Conservation (phyloP, 345 rosid genomes). For the Lagerstroemia speciosa region DNA sequence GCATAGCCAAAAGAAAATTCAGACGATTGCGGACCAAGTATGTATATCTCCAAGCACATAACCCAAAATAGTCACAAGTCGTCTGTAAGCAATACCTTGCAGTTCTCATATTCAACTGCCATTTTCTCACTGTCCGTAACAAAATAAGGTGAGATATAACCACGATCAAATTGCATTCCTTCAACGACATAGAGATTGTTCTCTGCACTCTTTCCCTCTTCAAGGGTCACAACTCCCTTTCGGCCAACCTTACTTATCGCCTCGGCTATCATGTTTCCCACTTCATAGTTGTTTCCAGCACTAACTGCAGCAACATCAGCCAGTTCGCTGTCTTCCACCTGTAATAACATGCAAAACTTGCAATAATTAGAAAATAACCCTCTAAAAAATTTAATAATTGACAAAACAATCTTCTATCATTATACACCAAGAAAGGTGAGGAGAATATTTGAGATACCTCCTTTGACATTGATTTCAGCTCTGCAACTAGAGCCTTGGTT, state of each 20-base stretch:
- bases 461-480: conserved; percentile 75
- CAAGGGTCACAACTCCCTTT: conserved; percentile 94
- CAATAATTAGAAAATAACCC: neutral
- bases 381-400: neutral
- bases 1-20: conserved; percentile 15
- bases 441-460: conserved; percentile 37
- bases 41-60: neutral
- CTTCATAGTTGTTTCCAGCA: conserved; percentile 92
- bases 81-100: conserved; percentile 51
- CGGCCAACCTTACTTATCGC: conserved; percentile 96
- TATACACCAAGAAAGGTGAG: neutral
- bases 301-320: conserved; percentile 99
- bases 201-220: conserved; percentile 97
- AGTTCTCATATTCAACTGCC: conserved; percentile 91
- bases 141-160: conserved; percentile 95
- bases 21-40: neutral
- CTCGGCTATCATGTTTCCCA: conserved; percentile 96
- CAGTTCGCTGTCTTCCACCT: conserved; percentile 99
- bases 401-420: neutral
- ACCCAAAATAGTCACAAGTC: neutral
- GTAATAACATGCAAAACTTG: conserved; percentile 3
- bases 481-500: conserved; percentile 65
- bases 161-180: conserved; percentile 99
- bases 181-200: conserved; percentile 93
- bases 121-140: conserved; percentile 96